A percentile compares a stretch with the other conserved stretches of the same genome.
Evolutionary conservation across 2,329 filamentous ascomycete species (phyloP).

Genomic region (Knufia petricola): DNA sequence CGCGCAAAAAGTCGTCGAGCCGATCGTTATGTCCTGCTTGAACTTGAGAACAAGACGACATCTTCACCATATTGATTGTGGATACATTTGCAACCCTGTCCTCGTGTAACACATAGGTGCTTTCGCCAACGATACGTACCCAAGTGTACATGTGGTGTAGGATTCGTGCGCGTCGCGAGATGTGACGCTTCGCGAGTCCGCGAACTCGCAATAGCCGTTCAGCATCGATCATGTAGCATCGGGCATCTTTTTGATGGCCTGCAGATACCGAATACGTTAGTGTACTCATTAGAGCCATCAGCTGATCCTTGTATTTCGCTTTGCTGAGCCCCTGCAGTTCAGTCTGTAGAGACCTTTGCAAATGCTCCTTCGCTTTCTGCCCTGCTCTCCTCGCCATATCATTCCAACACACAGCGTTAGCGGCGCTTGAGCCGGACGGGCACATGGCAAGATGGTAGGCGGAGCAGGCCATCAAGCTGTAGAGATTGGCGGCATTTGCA

Average conservation of each 20-base stretch:
- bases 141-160: constrained; percentile 34
- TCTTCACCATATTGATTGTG: background rate
- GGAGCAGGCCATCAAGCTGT: constrained; percentile 25
- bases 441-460: constrained; percentile 24
- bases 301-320: constrained; percentile 33
- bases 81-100: constrained; percentile 18
- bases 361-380: constrained; percentile 26
- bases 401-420: constrained; percentile 22
- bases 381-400: constrained; percentile 23
- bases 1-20: constrained; percentile 33
- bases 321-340: constrained; percentile 26
- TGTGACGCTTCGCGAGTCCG: constrained; percentile 28
- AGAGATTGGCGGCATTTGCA: constrained; percentile 27
- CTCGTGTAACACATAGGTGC: constrained; percentile 27
- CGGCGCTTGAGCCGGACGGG: background rate
- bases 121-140: constrained; percentile 30
- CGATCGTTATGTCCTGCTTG: constrained; percentile 23
- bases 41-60: constrained; percentile 19
- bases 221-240: constrained; percentile 31
- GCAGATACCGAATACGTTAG: constrained; percentile 27
- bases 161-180: constrained; percentile 31
- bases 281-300: constrained; percentile 30
- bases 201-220: constrained; percentile 30
- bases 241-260: constrained; percentile 25
- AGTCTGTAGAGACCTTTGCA: constrained; percentile 26